Evolutionary conservation across 345 rosid genomes (phyloP), one percentile per base, ranked within the genome.

Genomic region (Microcos paniculata): DNA sequence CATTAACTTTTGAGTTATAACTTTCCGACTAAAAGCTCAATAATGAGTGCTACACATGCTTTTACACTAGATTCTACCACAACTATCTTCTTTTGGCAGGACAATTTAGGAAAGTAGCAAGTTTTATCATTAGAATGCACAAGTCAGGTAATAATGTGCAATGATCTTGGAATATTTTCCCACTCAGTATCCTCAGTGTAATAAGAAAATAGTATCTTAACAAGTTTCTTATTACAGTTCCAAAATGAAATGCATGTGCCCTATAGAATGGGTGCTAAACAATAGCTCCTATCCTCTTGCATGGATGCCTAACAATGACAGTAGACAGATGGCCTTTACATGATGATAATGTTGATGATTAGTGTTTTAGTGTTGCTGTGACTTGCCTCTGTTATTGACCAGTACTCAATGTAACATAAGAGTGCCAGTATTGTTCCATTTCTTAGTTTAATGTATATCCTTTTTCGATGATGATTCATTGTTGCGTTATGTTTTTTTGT

Each of bases 211-310:
- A 46, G 46, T 45, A 64, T 76, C 59, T 76, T 49, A 76, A 51
- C 57, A 19, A 63, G 18, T 52, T 4, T 73, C 53, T 57, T 81
- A 62, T 72, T 77, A 73, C 85, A 91, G 94, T 82, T 86, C 72
- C 91, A 85, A 80, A 85, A 85, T 70, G 88, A 86, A 64, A 85
- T 88, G 81, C 89, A 82, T 66, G 80, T 82, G 49, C 85, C 91
- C 53, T 84, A 86, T 63, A 80, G 90, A 77, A 74, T 85, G 80
- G 81, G 84, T 21, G 74, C 85, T 35, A 89, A 91, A 80, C 94
- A 86, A 76, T 94, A 88, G 80, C 87, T 90, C 45, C 89, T n/a
- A 85, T 58, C 83, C 85, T 57, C 76, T 88, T 75, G 73, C 89
- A 10, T 90, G 92, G 91, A 76, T 91, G 72, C 83, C 90, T 42